These are phyloP conservation scores for Pyrus communis DNA, from an alignment of 306 rosid genomes.

Conservation along the genomic window DNA sequence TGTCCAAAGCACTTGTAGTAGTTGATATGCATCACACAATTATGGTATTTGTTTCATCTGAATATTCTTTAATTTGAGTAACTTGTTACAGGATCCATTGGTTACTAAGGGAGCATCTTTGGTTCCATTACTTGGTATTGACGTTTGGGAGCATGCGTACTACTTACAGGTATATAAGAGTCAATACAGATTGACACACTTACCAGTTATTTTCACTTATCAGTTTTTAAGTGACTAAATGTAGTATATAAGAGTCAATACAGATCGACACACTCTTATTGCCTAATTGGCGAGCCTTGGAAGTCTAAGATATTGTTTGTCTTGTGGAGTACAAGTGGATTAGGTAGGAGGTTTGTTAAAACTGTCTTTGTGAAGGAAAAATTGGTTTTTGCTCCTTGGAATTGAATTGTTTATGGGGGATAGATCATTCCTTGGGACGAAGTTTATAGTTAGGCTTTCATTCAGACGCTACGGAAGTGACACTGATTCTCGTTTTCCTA, in stretches of 20 bases:
- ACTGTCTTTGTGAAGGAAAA: background rate
- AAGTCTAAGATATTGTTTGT: background rate
- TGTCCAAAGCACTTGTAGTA: background rate
- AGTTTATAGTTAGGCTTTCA: background rate
- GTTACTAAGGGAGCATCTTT: conserved; percentile 74
- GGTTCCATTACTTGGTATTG: conserved; percentile 91
- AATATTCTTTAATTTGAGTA: conserved; percentile 21
- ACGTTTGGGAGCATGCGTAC: conserved; percentile 99
- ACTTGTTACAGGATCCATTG: conserved; percentile 73
- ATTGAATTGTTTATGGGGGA: background rate
- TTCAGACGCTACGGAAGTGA: background rate
- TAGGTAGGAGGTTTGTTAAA: background rate
- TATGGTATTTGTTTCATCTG: background rate
- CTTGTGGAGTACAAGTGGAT: background rate
- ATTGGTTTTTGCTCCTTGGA: background rate
- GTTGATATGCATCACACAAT: background rate
- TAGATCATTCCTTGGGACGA: background rate
- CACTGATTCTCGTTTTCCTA: background rate
- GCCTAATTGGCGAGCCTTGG: background rate
- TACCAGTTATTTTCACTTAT: background rate
- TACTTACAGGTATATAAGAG: conserved; percentile 63
- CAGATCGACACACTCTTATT: background rate
- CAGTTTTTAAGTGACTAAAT: background rate
- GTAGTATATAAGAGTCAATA: background rate
- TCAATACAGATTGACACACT: no score